These are phyloP conservation scores for Teratosphaeriaceae sp. DNA, from an alignment of 2,329 filamentous ascomycete species.

Conservation along the genomic window DNA sequence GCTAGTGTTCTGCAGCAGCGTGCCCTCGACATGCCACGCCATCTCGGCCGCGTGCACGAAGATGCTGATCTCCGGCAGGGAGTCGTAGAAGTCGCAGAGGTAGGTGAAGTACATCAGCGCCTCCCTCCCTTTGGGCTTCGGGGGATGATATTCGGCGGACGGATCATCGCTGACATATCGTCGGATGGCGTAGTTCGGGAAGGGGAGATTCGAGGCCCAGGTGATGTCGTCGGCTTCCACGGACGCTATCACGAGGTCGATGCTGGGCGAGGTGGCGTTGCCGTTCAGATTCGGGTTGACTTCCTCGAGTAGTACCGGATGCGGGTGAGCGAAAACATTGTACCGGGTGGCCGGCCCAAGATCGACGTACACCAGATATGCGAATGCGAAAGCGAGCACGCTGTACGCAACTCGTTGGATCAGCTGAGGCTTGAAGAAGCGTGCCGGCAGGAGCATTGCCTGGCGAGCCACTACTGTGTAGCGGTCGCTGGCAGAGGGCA, in stretches of 20 bases:
- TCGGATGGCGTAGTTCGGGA: constrained; percentile 14
- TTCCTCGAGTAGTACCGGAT: not conserved
- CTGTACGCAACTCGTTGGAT: too few relatives aligned
- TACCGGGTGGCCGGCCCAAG: not conserved
- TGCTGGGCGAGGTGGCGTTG: constrained; percentile 2
- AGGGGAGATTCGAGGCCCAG: constrained; percentile 12
- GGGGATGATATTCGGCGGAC: constrained; percentile 11
- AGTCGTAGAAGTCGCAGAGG: constrained; percentile 16
- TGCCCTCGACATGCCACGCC: constrained; percentile 16
- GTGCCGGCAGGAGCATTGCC: too few relatives aligned
- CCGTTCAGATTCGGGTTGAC: not conserved
- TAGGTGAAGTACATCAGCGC: constrained; percentile 19
- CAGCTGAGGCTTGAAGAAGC: too few relatives aligned
- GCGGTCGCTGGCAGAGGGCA: too few relatives aligned
- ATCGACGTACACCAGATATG: too few relatives aligned
- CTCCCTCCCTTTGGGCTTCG: constrained; percentile 15
- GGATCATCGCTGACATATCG: constrained; percentile 17
- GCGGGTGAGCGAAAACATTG: not conserved
- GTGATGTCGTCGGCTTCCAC: constrained; percentile 12
- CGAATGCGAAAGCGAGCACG: too few relatives aligned
- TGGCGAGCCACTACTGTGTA: too few relatives aligned
- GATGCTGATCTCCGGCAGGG: constrained; percentile 14
- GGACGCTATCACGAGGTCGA: constrained; percentile 14
- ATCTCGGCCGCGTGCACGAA: constrained; percentile 15
- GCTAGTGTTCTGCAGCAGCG: constrained; percentile 10